These are phyloP conservation scores for Trichoderma semiorbis DNA, from an alignment of 2,329 filamentous ascomycete species.

Conservation along the genomic window DNA sequence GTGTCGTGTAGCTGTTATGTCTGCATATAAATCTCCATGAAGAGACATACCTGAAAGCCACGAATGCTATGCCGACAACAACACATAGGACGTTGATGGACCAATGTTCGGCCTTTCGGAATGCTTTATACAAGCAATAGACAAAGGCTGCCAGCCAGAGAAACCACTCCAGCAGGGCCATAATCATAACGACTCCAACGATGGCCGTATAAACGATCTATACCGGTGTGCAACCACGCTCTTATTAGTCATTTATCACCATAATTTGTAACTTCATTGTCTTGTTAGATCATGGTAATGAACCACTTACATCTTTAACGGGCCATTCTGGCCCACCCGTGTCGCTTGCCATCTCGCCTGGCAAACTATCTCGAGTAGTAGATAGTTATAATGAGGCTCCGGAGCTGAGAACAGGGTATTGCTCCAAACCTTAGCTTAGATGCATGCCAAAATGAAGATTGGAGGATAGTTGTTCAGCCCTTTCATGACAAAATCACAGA, in stretches of 20 bases:
- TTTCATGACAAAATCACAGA: neutral
- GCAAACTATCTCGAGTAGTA: neutral
- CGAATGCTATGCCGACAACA: slow-evolving; percentile 70
- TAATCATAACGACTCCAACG: slow-evolving; percentile 75
- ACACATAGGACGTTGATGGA: slow-evolving; percentile 76
- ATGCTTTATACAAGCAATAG: slow-evolving; percentile 88
- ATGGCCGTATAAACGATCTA: slow-evolving; percentile 84
- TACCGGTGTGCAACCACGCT: neutral
- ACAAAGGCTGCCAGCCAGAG: slow-evolving; percentile 91
- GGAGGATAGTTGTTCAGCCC: neutral
- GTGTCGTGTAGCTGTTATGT: neutral
- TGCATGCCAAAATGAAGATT: neutral
- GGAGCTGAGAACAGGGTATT: neutral
- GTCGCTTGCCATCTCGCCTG: slow-evolving; percentile 38
- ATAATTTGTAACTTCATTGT: neutral
- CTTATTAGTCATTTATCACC: neutral
- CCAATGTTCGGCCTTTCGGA: slow-evolving; percentile 83
- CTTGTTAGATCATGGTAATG: neutral
- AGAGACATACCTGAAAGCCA: slow-evolving; percentile 32
- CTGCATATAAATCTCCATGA: neutral
- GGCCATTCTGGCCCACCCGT: slow-evolving; percentile 46
- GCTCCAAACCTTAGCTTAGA: neutral
- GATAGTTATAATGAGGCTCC: too few relatives aligned
- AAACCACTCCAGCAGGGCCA: slow-evolving; percentile 87
- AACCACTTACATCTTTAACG: slow-evolving; percentile 38